Conservation (phyloP, 768 basidiomycete species). For the Tylopilus felleus region DNA sequence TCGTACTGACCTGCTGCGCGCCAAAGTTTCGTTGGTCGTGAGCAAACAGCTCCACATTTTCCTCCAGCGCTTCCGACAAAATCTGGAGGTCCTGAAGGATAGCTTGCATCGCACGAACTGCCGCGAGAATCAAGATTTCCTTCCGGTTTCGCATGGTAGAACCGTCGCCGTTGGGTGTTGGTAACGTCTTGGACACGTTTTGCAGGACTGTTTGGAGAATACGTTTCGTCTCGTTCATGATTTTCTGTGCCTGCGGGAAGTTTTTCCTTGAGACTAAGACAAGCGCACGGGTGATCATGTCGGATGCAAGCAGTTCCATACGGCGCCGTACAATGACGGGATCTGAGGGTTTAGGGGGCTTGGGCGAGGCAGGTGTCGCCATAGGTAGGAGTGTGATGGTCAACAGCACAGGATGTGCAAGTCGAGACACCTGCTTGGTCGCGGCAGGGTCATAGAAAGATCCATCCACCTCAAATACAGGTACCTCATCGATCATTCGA, state of each 20-base stretch:
- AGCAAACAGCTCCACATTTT: slow-evolving; percentile 89
- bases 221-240: slow-evolving; percentile 86
- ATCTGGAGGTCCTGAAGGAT: slow-evolving; percentile 86
- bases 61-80: slow-evolving; percentile 82
- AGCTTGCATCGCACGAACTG: slow-evolving; percentile 79
- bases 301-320: slow-evolving; percentile 94
- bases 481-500: slow-evolving; percentile 95
- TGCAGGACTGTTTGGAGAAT: slow-evolving; percentile 90
- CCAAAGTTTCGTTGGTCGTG: slow-evolving; percentile 94
- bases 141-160: slow-evolving; percentile 65
- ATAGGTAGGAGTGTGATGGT: slow-evolving; percentile 85
- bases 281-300: slow-evolving; percentile 95
- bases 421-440: slow-evolving; percentile 76
- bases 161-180: slow-evolving; percentile 48
- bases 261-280: slow-evolving; percentile 91
- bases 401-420: slow-evolving; percentile 91
- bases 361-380: slow-evolving; percentile 31
- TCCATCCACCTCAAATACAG: slow-evolving; percentile 93
- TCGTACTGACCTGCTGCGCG: slow-evolving; percentile 80
- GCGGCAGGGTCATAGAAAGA: slow-evolving; percentile 91
- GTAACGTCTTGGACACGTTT: slow-evolving; percentile 71
- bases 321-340: slow-evolving; percentile 88
- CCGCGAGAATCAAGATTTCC: slow-evolving; percentile 67
- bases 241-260: slow-evolving; percentile 84
- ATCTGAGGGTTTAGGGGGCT: slow-evolving; percentile 54